Conservation (phyloP, 306 rosid species). For the Trifolium dubium region DNA sequence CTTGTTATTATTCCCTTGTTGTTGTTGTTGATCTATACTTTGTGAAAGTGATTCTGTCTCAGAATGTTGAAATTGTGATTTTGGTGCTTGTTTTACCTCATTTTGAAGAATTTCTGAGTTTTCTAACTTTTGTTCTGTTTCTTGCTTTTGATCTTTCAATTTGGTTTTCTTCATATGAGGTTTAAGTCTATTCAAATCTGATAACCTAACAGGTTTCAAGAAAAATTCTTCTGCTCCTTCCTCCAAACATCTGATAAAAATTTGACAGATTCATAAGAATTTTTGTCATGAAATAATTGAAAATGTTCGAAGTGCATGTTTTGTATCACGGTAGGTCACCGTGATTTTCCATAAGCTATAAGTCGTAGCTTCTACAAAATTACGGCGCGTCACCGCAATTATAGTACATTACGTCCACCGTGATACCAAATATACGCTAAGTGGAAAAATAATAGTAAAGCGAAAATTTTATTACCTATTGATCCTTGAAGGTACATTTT, state of each 20-base stretch:
- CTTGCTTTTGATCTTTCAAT: slow-evolving; percentile 52
- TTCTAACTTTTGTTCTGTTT: slow-evolving; percentile 43
- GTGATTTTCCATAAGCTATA: too few relatives aligned
- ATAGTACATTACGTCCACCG: too few relatives aligned
- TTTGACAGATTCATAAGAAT: slow-evolving; percentile 21
- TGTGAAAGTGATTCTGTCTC: slow-evolving; percentile 26
- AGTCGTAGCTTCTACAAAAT: too few relatives aligned
- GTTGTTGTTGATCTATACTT: slow-evolving; percentile 49
- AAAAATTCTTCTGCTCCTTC: slow-evolving; percentile 97
- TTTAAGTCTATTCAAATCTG: slow-evolving; percentile 74
- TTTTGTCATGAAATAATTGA: neutral
- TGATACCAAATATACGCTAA: too few relatives aligned
- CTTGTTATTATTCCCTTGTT: slow-evolving; percentile 61
- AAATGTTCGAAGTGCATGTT: neutral
- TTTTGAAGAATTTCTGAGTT: slow-evolving; percentile 42
- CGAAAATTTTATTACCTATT: slow-evolving; percentile 55
- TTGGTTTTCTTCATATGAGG: slow-evolving; percentile 81
- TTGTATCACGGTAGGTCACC: too few relatives aligned
- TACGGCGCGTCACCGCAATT: too few relatives aligned
- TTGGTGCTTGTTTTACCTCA: slow-evolving; percentile 26
- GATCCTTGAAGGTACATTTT: slow-evolving; percentile 93
- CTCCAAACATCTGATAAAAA: slow-evolving; percentile 68
- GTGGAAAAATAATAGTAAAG: neutral
- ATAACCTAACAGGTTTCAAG: slow-evolving; percentile 81
- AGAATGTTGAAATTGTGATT: slow-evolving; percentile 3